Base-by-base conservation (phyloP, 108 stramenopile species). In the Fragilariopsis cylindrus region DNA sequence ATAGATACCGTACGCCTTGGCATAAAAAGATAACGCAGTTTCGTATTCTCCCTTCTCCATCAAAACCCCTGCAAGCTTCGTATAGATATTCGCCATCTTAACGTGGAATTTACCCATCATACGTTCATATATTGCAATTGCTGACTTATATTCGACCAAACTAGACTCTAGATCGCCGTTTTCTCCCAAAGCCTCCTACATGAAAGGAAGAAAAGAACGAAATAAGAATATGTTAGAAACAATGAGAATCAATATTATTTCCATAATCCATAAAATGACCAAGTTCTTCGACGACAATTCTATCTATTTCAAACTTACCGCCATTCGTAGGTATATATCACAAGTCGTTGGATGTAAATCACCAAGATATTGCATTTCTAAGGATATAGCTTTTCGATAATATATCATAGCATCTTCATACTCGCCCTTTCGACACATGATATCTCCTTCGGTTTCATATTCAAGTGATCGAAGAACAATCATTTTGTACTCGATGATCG, bases 41-140 rank as follows among this genome's bases (percentile, higher is more conserved):
- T 80, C 79, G 70, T 80, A 80, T 66, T 80, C 79, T 48, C 79
- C 79, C 62, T 75, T 74, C 54, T 74, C 74, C 74, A 80, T 74
- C 21, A 80, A 44, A 13, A 80, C 69, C 5, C 69, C 69, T 4
- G 74, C 79, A 43, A 80, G 47, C 50, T 69, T 80, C 69, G 60
- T 65, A 47, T 80, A 80, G 39, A 80, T 80, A 43, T 66, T 15
- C 18, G 74, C 79, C 19, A 80, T 73, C 42, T 80, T 80, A 70
- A 80, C 70, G 60, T 80, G 72, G 49, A 80, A 80, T 63, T 80
- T 80, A 9, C 79, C 79, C 55, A 80, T 16, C 18, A 80, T 30
- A 7, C 64, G 62, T 66, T 80, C 79, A 60, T 80, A 75, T 18
- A 80, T 80, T 16, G 64, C n/a, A 40, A 80, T 75, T 69, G 69